Evolutionary conservation across 345 rosid genomes (phyloP).

Genomic region (Erysimum cheiranthoides): DNA sequence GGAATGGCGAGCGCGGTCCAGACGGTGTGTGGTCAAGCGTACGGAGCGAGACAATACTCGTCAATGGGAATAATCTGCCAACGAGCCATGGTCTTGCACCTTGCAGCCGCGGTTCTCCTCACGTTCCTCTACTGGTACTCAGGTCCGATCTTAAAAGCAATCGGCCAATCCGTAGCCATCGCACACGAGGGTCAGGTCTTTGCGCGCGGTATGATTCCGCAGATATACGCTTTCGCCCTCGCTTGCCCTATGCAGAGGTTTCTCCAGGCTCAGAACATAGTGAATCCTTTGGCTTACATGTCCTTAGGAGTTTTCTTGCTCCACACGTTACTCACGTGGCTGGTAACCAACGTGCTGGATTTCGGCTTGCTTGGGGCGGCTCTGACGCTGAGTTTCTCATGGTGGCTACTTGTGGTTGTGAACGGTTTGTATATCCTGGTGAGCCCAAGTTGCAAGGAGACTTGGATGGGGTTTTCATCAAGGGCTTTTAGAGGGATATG

Average conservation of each 20-base stretch:
- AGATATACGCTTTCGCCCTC: constrained; percentile 78
- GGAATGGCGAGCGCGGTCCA: constrained; percentile 99
- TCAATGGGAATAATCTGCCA: constrained; percentile 91
- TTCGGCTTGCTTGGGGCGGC: constrained; percentile 85
- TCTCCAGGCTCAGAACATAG: constrained; percentile 96
- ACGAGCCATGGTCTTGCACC: constrained; percentile 80
- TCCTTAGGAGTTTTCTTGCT: constrained; percentile 71
- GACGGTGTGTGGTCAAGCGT: constrained; percentile 96
- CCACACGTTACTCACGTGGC: constrained; percentile 72
- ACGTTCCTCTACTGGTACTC: constrained; percentile 78
- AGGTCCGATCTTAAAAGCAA: constrained; percentile 53
- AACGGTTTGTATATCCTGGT: constrained; percentile 64
- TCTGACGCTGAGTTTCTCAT: constrained; percentile 67
- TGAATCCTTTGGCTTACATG: constrained; percentile 88
- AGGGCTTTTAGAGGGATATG: constrained; percentile 75
- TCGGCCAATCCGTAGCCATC: constrained; percentile 69
- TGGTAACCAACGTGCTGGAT: constrained; percentile 56
- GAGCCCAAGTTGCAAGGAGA: constrained; percentile 75
- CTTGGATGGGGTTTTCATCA: constrained; percentile 82
- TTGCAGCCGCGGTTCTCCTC: constrained; percentile 73
- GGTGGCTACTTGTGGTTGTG: constrained; percentile 73
- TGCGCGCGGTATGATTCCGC: constrained; percentile 78
- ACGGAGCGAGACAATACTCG: constrained; percentile 73
- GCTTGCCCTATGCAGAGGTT: constrained; percentile 90
- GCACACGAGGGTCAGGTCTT: constrained; percentile 75